Percentiles rank a stretch among this genome's conserved stretches.
phyloP scores from a whole-genome alignment of 768 basidiomycete genomes.

The Trametes cingulata region DNA sequence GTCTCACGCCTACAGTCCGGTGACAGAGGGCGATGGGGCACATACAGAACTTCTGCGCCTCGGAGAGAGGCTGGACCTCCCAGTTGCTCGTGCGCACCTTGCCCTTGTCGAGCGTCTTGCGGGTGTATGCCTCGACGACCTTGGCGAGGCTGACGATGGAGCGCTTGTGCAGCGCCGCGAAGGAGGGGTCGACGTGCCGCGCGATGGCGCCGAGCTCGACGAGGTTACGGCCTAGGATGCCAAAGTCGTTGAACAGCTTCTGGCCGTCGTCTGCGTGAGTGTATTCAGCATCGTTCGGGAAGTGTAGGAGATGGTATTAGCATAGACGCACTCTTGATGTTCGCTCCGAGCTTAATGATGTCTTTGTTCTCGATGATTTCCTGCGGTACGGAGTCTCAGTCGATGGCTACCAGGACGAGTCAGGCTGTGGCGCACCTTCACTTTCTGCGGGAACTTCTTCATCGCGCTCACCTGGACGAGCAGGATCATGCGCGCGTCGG shows the following conservation, averaged over 20 bases:
- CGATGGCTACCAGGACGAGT: not conserved
- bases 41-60: slow-evolving; percentile 32
- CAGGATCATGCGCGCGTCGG: slow-evolving; percentile 43
- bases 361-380: slow-evolving; percentile 45
- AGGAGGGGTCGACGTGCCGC: slow-evolving; percentile 38
- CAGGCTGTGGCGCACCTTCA: slow-evolving; percentile 34
- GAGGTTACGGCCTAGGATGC: slow-evolving; percentile 41
- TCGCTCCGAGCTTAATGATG: slow-evolving; percentile 48
- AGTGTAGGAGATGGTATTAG: not conserved
- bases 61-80: slow-evolving; percentile 39
- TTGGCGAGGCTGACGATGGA: slow-evolving; percentile 44
- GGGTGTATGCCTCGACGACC: slow-evolving; percentile 45
- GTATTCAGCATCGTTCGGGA: not conserved
- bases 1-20: not conserved
- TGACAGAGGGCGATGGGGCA: slow-evolving; percentile 26
- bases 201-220: slow-evolving; percentile 51
- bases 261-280: slow-evolving; percentile 43
- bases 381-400: slow-evolving; percentile 27
- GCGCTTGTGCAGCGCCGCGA: slow-evolving; percentile 36
- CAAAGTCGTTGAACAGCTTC: slow-evolving; percentile 50
- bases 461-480: slow-evolving; percentile 51
- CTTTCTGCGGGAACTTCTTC: slow-evolving; percentile 46
- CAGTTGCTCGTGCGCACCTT: slow-evolving; percentile 49
- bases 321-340: slow-evolving; percentile 44
- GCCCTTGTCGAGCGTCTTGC: slow-evolving; percentile 43